phyloP scores from a whole-genome alignment of 139 green algal genomes.

The Tetradesmus lagerheimii region DNA sequence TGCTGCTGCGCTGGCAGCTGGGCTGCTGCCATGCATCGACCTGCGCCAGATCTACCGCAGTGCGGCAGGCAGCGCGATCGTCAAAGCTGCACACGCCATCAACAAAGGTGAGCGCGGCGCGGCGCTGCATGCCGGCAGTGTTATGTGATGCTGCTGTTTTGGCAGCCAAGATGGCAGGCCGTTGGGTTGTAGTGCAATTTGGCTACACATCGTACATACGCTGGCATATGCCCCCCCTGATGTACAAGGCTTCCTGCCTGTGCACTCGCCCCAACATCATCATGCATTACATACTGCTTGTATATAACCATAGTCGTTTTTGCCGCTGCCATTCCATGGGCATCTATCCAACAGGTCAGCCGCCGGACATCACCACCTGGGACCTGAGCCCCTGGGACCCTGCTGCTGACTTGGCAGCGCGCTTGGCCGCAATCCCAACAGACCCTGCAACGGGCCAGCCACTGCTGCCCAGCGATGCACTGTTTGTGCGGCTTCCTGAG shows the following conservation, averaged over 20 bases:
- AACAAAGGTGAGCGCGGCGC: constrained; percentile 44
- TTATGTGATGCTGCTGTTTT: no score
- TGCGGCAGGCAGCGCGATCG: constrained; percentile 67
- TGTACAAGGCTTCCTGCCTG: no score
- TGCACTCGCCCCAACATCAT: no score
- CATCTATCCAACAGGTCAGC: not conserved
- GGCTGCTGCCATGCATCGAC: constrained; percentile 69
- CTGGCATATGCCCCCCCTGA: not conserved
- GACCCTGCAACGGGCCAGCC: not conserved
- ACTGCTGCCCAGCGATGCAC: constrained; percentile 8
- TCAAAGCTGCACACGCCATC: constrained; percentile 73
- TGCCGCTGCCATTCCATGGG: not conserved
- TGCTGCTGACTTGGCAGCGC: not conserved
- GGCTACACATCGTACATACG: not conserved
- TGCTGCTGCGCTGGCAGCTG: constrained; percentile 58
- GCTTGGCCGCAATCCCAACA: not conserved
- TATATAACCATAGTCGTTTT: no score
- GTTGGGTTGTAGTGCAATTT: no score
- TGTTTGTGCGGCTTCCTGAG: constrained; percentile 35
- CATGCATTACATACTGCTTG: no score
- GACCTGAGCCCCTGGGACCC: not conserved
- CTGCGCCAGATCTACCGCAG: constrained; percentile 83
- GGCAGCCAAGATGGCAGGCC: no score
- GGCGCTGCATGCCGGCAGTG: not conserved
- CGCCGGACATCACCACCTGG: not conserved